Evolutionary conservation across 1,284 basidiomycete species (phyloP).

Genomic region (Apiotrichum veenhuisii): DNA sequence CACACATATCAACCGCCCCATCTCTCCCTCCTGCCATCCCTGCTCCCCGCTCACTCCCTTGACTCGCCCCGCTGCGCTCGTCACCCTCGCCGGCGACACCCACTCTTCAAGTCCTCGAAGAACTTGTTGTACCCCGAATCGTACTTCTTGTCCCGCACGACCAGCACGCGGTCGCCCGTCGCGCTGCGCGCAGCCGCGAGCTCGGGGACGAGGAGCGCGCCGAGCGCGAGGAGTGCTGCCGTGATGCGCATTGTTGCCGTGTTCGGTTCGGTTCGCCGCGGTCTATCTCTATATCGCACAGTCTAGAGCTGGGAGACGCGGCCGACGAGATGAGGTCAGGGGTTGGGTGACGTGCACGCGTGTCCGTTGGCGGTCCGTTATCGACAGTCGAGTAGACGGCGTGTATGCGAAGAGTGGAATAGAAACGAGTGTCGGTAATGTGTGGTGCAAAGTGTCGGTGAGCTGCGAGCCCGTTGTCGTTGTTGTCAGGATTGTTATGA

Average conservation of each 20-base stretch:
- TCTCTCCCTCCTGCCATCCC: no score
- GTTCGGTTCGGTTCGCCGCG: no score
- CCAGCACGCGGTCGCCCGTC: constrained; percentile 74
- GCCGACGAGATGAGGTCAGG: no score
- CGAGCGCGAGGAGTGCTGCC: constrained; percentile 1
- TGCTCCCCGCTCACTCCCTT: no score
- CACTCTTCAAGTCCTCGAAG: constrained; percentile 72
- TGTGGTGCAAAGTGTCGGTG: neutral
- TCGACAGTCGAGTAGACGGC: neutral
- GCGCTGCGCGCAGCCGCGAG: constrained; percentile 67
- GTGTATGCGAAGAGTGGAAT: no score
- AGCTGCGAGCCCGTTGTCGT: no score
- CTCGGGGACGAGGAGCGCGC: constrained; percentile 12
- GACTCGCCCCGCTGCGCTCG: neutral
- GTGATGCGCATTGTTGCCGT: neutral
- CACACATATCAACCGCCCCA: no score
- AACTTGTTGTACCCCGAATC: constrained; percentile 66
- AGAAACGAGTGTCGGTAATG: neutral
- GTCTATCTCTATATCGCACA: no score
- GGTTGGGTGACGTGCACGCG: neutral
- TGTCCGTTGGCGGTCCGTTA: neutral
- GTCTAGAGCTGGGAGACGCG: no score
- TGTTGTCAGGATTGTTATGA: neutral
- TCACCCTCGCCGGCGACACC: constrained; percentile 19
- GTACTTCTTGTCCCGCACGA: constrained; percentile 69